Percentiles rank a stretch among this genome's conserved stretches.
phyloP scores from a whole-genome alignment of 2,329 filamentous ascomycete species.

The Penicillium sp. region DNA sequence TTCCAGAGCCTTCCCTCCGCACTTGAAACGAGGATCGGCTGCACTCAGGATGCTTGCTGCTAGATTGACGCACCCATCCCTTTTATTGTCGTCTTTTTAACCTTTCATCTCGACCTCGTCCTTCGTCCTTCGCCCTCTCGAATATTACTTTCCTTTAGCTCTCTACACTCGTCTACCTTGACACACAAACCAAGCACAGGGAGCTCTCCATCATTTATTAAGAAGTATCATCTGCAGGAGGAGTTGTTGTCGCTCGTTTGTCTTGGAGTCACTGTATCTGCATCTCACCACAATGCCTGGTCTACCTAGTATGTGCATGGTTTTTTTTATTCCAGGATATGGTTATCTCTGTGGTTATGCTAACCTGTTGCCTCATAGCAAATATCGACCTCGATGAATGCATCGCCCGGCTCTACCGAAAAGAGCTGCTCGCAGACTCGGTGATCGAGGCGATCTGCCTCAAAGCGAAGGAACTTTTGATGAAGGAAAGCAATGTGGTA shows the following conservation, averaged over 20 bases:
- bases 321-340: background rate
- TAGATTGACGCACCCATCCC: background rate
- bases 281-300: constrained; percentile 41
- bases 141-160: background rate
- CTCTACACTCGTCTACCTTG: background rate
- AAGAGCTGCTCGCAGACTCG: constrained; percentile 93
- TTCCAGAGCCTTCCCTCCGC: background rate
- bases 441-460: constrained; percentile 99
- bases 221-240: background rate
- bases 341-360: background rate
- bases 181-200: background rate
- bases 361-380: constrained; percentile 53
- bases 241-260: background rate
- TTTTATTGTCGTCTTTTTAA: background rate
- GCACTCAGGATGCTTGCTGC: constrained; percentile 3
- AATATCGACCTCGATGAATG: constrained; percentile 99
- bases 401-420: constrained; percentile 93
- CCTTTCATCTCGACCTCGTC: background rate
- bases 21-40: constrained; percentile 1
- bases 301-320: constrained; percentile 42
- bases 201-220: background rate
- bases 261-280: background rate
- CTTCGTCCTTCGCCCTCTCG: too few relatives aligned
- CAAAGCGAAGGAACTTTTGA: constrained; percentile 96
- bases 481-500: constrained; percentile 99